Evolutionary conservation across 768 basidiomycete species (phyloP).

Genomic region (Leccinum uliginosum): DNA sequence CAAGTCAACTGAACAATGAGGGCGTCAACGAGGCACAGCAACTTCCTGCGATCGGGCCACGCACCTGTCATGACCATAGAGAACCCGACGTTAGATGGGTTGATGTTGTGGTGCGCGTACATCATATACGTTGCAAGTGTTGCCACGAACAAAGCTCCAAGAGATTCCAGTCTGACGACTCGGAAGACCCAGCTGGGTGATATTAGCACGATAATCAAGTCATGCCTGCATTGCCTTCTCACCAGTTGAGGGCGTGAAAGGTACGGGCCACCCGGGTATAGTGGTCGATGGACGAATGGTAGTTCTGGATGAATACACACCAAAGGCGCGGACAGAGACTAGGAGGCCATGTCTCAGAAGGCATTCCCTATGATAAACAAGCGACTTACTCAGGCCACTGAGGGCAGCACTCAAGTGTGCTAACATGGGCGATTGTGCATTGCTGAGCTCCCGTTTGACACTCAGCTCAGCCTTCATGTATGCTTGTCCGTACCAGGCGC

Average conservation of each 20-base stretch:
- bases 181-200: conserved; percentile 29
- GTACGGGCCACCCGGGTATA: conserved; percentile 24
- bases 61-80: conserved; percentile 12
- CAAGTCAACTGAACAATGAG: not conserved
- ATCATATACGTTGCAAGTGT: conserved; percentile 31
- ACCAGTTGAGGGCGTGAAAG: conserved; percentile 30
- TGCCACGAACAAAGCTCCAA: conserved; percentile 39
- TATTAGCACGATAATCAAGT: not conserved
- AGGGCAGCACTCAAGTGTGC: conserved; percentile 12
- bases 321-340: conserved; percentile 40
- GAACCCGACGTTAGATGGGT: conserved; percentile 18
- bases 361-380: not conserved
- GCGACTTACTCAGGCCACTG: conserved; percentile 13
- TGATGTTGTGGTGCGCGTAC: conserved; percentile 21
- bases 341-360: not conserved
- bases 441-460: conserved; percentile 30
- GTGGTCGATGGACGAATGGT: conserved; percentile 32
- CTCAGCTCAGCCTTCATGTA: conserved; percentile 41
- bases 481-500: conserved; percentile 33
- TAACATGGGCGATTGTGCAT: conserved; percentile 19
- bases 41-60: not conserved
- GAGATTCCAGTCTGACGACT: conserved; percentile 36
- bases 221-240: not conserved
- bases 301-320: conserved; percentile 28
- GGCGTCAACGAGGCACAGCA: not conserved